Conservation (phyloP, 768 basidiomycete genomes). For the Naematelia encephala region DNA sequence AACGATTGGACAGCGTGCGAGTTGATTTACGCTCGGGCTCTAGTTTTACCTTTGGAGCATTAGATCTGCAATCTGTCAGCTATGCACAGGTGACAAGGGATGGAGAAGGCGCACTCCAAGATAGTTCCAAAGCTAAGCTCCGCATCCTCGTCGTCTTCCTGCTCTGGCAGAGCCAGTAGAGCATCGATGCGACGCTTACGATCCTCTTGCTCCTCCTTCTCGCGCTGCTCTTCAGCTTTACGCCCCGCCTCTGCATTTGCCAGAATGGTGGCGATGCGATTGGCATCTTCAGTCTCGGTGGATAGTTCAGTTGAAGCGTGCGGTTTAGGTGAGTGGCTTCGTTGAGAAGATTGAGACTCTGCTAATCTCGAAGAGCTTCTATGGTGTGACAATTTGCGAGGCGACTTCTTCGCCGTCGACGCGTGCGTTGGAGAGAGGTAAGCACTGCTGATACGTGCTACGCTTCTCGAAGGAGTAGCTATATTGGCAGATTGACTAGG, state of each 20-base stretch:
- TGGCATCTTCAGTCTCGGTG: neutral
- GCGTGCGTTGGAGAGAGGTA: neutral
- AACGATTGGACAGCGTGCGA: neutral
- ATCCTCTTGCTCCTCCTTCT: neutral
- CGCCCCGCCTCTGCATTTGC: neutral
- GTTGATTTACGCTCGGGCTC: neutral
- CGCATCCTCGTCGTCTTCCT: neutral
- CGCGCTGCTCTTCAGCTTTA: neutral
- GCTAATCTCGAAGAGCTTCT: neutral
- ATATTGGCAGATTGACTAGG: neutral
- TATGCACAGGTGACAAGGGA: neutral
- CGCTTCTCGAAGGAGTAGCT: neutral
- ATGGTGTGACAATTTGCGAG: no score
- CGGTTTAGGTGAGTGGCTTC: no score
- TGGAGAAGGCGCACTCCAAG: neutral
- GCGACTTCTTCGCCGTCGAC: neutral
- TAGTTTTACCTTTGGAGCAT: neutral
- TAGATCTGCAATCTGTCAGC: neutral
- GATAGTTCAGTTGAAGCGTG: neutral
- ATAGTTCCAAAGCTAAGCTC: neutral
- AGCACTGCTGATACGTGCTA: constrained; percentile 1
- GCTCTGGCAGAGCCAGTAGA: neutral
- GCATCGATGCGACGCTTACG: neutral
- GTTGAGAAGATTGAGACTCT: no score
- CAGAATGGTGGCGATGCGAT: neutral